phyloP scores from a whole-genome alignment of 2,329 filamentous ascomycete species.

The Talaromyces sp. region DNA sequence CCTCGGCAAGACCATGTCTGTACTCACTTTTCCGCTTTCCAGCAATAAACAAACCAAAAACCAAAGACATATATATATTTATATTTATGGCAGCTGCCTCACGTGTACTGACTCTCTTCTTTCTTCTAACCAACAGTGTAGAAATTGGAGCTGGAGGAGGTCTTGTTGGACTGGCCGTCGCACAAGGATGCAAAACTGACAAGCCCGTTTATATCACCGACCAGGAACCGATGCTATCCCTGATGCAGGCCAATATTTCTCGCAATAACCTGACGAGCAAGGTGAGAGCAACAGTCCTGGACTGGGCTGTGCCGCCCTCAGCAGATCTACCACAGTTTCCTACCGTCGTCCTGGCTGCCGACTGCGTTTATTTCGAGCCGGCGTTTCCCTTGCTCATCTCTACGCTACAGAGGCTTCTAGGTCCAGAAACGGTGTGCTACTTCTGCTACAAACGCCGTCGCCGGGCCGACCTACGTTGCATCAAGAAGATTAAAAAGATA shows the following conservation, averaged over 20 bases:
- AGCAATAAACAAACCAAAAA: neutral
- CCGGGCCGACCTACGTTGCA: slow-evolving; percentile 71
- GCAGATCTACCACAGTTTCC: slow-evolving; percentile 49
- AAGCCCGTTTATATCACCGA: slow-evolving; percentile 75
- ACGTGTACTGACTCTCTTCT: neutral
- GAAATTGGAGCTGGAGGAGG: slow-evolving; percentile 92
- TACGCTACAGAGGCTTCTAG: slow-evolving; percentile 71
- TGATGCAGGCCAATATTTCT: slow-evolving; percentile 84
- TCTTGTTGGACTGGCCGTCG: slow-evolving; percentile 66
- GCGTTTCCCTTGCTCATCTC: slow-evolving; percentile 82
- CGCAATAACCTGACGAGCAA: slow-evolving; percentile 66
- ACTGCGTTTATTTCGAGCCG: slow-evolving; percentile 96
- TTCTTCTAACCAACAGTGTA: slow-evolving; percentile 52
- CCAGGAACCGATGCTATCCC: slow-evolving; percentile 73
- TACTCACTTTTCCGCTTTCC: slow-evolving; percentile 22
- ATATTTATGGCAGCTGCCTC: neutral
- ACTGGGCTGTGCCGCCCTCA: slow-evolving; percentile 61
- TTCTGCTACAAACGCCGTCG: slow-evolving; percentile 96
- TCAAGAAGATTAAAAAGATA: slow-evolving; percentile 64
- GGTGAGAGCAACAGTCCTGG: slow-evolving; percentile 66
- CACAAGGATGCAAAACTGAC: slow-evolving; percentile 51
- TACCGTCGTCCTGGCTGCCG: slow-evolving; percentile 83
- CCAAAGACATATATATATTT: neutral
- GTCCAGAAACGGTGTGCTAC: slow-evolving; percentile 62
- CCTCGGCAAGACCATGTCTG: slow-evolving; percentile 67